Evolutionary conservation across 2,329 filamentous ascomycete genomes (phyloP), one percentile per base, ranked within the genome.

Genomic region (Graphilbum ipis-grandicollis): DNA sequence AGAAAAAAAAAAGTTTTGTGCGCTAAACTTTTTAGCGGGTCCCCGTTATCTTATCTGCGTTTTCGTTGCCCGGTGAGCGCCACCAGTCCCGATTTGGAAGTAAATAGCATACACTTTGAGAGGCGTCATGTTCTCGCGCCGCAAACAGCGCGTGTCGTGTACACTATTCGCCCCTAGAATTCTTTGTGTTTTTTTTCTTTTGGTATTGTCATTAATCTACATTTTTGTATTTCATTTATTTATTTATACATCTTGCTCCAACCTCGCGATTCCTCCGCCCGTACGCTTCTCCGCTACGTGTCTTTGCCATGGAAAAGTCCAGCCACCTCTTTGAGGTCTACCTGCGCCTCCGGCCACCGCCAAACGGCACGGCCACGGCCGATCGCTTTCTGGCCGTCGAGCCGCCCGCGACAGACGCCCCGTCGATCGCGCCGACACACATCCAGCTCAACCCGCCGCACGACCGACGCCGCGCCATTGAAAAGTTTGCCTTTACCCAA

Each of bases 401-500:
- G 52, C 36, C 56, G 50, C 42, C 57, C 50, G 31, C 54, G 49
- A 44, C 43, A 29, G 51, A 59, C 41, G 54, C 52, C n/a, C 44
- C 46, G 2, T 43, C 44, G 7, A 42, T 45, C n/a, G 51, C 56
- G 19, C 65, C 79, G 0, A 81, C 74, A 1, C 76, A 84, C 51
- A 79, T 86, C 44, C 82, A 75, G 0, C 56, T 86, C 14, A 81
- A 82, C 47, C 85, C 86, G 1, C 81, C 84, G 2, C 80, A 75
- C 43, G 88, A 94, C 43, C 71, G 88, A 39, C 82, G 88, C 47
- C 74, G 86, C 33, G 85, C 86, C 1, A 74, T 94, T 26, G 90
- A 98, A 56, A 84, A 80, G 52, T 98, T 96, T 53, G 82, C 78
- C 2, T 98, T 98, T 52, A 98, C 90, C 0, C 75, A 75, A 43